Evolutionary conservation across 108 stramenopile genomes (phyloP).

Genomic region (Aureococcus anophagefferens): DNA sequence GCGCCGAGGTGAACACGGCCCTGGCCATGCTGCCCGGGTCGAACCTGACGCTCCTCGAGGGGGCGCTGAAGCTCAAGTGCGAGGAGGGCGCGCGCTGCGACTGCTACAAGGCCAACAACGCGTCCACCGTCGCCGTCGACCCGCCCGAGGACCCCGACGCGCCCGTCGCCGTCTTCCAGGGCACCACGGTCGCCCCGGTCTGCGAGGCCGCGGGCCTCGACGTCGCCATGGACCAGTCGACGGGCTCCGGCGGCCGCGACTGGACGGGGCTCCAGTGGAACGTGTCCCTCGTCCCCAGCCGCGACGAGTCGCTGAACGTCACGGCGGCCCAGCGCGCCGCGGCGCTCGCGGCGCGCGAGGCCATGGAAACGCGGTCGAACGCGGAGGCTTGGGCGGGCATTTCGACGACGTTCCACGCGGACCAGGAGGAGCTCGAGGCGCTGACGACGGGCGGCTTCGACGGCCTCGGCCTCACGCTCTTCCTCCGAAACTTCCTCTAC

Average conservation of each 20-base stretch:
- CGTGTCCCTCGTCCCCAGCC: too few relatives aligned
- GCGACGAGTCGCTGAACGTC: too few relatives aligned
- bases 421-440: background rate
- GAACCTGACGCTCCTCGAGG: background rate
- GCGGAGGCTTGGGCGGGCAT: too few relatives aligned
- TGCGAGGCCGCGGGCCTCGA: background rate
- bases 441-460: background rate
- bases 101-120: background rate
- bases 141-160: background rate
- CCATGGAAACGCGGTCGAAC: background rate
- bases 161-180: background rate
- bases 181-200: background rate
- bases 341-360: background rate
- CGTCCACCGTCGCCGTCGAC: background rate
- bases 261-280: background rate
- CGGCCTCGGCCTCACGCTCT: background rate
- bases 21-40: background rate
- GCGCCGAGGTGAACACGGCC: background rate
- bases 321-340: background rate
- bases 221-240: background rate
- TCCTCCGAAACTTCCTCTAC: background rate
- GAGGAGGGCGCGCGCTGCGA: background rate
- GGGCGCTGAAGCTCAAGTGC: background rate
- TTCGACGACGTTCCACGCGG: too few relatives aligned
- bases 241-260: background rate